Percentiles rank a stretch among this genome's conserved stretches.
phyloP scores from a whole-genome alignment of 169 alveolate genomes.

The Plasmodium reichenowi region DNA sequence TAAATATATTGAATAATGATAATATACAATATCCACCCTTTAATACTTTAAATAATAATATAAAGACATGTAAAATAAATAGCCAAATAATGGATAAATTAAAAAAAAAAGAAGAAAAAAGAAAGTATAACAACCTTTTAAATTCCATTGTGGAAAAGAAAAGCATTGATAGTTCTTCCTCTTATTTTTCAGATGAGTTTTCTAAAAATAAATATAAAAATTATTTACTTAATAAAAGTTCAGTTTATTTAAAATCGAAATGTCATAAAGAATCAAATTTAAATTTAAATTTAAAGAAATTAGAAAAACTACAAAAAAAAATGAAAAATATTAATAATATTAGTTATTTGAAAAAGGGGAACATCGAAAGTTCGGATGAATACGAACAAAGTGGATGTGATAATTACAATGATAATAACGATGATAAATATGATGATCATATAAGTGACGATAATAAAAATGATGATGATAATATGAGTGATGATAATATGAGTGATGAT shows the following conservation, averaged over 20 bases:
- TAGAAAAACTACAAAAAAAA: constrained; percentile 4
- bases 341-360: no score
- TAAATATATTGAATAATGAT: constrained; percentile 18
- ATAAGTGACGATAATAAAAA: no score
- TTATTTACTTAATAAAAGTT: constrained; percentile 50
- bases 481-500: no score
- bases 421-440: no score
- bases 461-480: no score
- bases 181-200: constrained; percentile 11
- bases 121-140: neutral
- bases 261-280: constrained; percentile 15
- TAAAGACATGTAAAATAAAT: constrained; percentile 26
- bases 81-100: neutral
- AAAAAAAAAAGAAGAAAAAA: neutral
- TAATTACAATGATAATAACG: no score
- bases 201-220: constrained; percentile 33
- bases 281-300: constrained; percentile 24
- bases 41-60: constrained; percentile 7
- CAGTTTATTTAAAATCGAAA: constrained; percentile 48
- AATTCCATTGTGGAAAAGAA: neutral
- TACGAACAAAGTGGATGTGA: no score
- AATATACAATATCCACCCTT: neutral
- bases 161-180: neutral
- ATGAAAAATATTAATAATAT: neutral
- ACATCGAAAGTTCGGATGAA: no score